phyloP scores from a whole-genome alignment of 108 stramenopile species.

The Cafeteria roenbergensis region DNA sequence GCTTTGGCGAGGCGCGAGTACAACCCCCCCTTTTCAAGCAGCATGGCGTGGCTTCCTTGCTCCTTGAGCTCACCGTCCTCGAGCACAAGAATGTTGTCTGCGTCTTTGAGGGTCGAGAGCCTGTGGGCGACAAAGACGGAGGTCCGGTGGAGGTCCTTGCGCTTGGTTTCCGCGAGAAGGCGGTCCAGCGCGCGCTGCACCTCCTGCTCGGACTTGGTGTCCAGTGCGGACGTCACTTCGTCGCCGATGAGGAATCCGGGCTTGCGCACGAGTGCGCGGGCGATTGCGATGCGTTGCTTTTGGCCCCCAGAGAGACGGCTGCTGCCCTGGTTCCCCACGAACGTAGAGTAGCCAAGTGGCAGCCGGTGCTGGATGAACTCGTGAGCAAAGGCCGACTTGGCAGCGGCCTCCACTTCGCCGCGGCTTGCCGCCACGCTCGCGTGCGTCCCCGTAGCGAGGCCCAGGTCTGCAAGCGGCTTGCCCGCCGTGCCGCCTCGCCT shows the following conservation, averaged over 20 bases:
- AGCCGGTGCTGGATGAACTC: conserved; percentile 18
- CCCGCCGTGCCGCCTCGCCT: no score
- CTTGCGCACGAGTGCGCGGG: conserved; percentile 68
- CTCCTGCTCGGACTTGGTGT: conserved; percentile 55
- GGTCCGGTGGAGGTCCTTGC: conserved; percentile 10
- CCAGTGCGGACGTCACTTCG: conserved; percentile 60
- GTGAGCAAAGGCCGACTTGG: conserved; percentile 25
- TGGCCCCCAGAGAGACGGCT: conserved; percentile 59
- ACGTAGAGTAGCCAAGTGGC: not conserved
- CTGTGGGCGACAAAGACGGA: conserved; percentile 55
- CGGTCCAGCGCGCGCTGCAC: conserved; percentile 63
- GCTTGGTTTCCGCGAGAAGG: conserved; percentile 23
- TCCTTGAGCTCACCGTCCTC: conserved; percentile 60
- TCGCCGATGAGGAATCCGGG: conserved; percentile 61
- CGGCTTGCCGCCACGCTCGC: not conserved
- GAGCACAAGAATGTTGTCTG: conserved; percentile 69
- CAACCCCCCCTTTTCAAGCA: conserved; percentile 26
- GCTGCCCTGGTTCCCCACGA: conserved; percentile 23
- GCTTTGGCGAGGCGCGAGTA: conserved; percentile 19
- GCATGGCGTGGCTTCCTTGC: conserved; percentile 62
- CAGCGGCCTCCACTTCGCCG: conserved; percentile 37
- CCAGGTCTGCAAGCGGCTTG: no score
- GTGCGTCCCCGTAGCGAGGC: conserved; percentile 13
- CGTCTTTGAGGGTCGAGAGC: conserved; percentile 66
- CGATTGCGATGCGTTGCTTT: conserved; percentile 75